Conservation (phyloP, 2,329 filamentous ascomycete genomes). For the Nigrospora oryzae region DNA sequence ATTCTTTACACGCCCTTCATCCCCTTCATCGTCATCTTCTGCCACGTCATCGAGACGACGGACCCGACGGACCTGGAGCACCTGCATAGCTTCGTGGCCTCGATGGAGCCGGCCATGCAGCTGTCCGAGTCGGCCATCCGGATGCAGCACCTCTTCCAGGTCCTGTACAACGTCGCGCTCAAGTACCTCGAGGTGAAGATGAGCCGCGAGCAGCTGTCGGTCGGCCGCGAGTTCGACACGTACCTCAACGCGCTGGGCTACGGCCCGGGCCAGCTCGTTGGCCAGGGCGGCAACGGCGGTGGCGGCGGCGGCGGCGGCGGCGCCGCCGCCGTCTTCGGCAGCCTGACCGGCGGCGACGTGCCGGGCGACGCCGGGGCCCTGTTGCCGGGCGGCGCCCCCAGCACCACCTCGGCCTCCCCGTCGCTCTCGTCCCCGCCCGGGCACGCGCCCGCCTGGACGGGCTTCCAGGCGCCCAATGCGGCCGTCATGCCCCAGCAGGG, state of each 20-base stretch:
- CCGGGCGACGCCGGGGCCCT: neutral
- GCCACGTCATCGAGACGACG: slow-evolving; percentile 45
- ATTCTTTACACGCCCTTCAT: slow-evolving; percentile 49
- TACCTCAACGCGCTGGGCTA: slow-evolving; percentile 58
- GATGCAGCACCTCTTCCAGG: slow-evolving; percentile 51
- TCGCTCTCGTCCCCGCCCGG: no score
- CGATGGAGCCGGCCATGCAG: slow-evolving; percentile 40
- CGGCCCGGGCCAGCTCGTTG: slow-evolving; percentile 19
- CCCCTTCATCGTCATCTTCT: slow-evolving; percentile 52
- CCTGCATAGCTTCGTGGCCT: slow-evolving; percentile 47
- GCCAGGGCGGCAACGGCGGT: no score
- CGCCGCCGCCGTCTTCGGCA: no score
- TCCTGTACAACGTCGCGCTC: slow-evolving; percentile 52
- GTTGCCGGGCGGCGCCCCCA: no score
- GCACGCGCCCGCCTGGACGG: no score
- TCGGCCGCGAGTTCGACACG: slow-evolving; percentile 54
- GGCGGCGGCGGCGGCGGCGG: no score
- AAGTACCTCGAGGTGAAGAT: slow-evolving; percentile 48
- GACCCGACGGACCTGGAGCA: slow-evolving; percentile 40
- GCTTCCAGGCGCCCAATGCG: slow-evolving; percentile 6
- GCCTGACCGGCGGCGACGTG: no score
- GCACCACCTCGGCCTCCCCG: no score
- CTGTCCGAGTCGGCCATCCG: slow-evolving; percentile 51
- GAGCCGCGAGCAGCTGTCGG: slow-evolving; percentile 34
- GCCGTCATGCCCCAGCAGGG: slow-evolving; percentile 15